Conservation (phyloP, 805 yeast genomes). For the Monosporozyma servazzii region DNA sequence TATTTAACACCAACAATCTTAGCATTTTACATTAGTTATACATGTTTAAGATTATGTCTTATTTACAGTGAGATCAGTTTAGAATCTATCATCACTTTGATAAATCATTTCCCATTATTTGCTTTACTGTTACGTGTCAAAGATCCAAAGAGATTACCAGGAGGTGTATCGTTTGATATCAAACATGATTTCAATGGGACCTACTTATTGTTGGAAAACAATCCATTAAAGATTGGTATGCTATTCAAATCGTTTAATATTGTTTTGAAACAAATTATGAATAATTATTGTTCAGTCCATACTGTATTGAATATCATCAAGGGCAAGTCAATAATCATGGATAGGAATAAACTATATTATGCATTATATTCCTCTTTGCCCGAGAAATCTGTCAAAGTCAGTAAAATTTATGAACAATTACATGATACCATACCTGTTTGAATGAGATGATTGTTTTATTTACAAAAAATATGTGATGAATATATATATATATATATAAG, state of each 20-base stretch:
- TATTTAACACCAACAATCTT: slow-evolving; percentile 80
- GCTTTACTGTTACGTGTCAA: slow-evolving; percentile 70
- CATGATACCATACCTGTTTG: background rate
- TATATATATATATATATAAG: background rate
- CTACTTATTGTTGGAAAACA: slow-evolving; percentile 30
- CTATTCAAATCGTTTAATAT: slow-evolving; percentile 43
- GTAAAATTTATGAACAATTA: slow-evolving; percentile 10
- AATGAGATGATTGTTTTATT: background rate
- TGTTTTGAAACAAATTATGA: slow-evolving; percentile 33
- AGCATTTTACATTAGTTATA: slow-evolving; percentile 75
- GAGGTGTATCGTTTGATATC: slow-evolving; percentile 35
- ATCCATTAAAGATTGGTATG: slow-evolving; percentile 36
- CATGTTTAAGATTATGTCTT: slow-evolving; percentile 44
- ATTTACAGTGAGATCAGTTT: slow-evolving; percentile 41
- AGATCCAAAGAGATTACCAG: slow-evolving; percentile 62
- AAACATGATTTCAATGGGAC: slow-evolving; percentile 1
- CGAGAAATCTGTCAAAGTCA: slow-evolving; percentile 25
- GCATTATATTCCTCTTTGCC: slow-evolving; percentile 48
- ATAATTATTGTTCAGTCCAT: slow-evolving; percentile 35
- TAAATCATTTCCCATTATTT: slow-evolving; percentile 84
- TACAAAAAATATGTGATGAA: background rate
- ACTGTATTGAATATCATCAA: slow-evolving; percentile 34
- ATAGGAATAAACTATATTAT: slow-evolving; percentile 40
- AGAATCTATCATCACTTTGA: slow-evolving; percentile 50
- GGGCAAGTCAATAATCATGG: slow-evolving; percentile 39